Percentiles rank a stretch among this genome's conserved stretches.
Conservation (phyloP, 805 yeast species). For the Pichia paraexigua region DNA sequence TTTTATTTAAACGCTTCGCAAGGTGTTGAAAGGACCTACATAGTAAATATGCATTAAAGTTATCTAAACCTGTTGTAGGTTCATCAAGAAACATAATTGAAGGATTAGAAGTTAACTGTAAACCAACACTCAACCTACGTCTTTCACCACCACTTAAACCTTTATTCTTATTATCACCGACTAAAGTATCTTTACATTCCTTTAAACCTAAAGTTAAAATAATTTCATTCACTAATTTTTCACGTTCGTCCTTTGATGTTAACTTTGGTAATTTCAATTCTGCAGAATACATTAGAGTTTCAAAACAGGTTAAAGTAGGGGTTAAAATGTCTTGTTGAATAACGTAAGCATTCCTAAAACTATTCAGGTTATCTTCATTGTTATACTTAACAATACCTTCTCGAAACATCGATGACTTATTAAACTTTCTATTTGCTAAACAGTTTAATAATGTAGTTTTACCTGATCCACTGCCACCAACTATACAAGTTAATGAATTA, state of each 20-base stretch:
- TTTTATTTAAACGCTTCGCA: conserved; percentile 49
- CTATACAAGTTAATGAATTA: conserved; percentile 65
- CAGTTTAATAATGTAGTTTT: conserved; percentile 74
- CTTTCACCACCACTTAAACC: conserved; percentile 84
- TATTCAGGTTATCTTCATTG: conserved; percentile 20
- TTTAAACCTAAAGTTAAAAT: conserved; percentile 57
- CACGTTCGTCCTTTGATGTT: conserved; percentile 36
- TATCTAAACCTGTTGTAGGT: conserved; percentile 83
- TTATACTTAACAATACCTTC: conserved; percentile 40
- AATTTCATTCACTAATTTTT: conserved; percentile 47
- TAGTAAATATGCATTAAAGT: conserved; percentile 62
- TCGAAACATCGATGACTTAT: conserved; percentile 25
- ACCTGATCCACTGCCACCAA: conserved; percentile 87
- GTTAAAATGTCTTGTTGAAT: conserved; percentile 68
- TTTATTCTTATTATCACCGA: conserved; percentile 44
- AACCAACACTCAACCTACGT: conserved; percentile 67
- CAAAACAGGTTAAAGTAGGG: conserved; percentile 66
- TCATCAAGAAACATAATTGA: conserved; percentile 74
- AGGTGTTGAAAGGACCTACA: conserved; percentile 53
- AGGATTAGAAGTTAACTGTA: conserved; percentile 71
- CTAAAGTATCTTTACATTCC: conserved; percentile 52
- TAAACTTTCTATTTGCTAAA: conserved; percentile 40
- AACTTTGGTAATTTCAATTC: conserved; percentile 52
- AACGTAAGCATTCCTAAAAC: conserved; percentile 49
- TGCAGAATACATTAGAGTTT: conserved; percentile 63